These are phyloP conservation scores for Diophrys sp. DNA, from an alignment of 73 alveolate species.

Conservation along the genomic window DNA sequence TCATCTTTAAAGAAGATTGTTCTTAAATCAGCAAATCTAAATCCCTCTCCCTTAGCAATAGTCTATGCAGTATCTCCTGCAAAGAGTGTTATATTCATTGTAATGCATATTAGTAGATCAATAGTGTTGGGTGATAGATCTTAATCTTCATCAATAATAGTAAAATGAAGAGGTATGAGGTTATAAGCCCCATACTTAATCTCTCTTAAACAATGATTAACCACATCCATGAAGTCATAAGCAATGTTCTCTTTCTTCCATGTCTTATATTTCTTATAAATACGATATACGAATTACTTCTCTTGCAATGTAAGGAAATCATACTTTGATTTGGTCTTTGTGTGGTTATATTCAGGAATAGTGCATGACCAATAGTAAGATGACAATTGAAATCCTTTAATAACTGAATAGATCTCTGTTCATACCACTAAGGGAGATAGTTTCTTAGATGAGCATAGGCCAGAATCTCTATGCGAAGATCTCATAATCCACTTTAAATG, in stretches of 20 bases:
- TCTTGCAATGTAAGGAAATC: slow-evolving; percentile 17
- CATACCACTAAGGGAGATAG: slow-evolving; percentile 66
- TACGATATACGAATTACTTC: slow-evolving; percentile 32
- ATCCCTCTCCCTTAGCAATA: slow-evolving; percentile 91
- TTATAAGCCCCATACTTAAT: slow-evolving; percentile 35
- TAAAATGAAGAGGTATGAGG: slow-evolving; percentile 7
- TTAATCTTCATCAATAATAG: slow-evolving; percentile 84
- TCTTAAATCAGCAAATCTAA: slow-evolving; percentile 75
- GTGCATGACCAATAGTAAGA: slow-evolving; percentile 13
- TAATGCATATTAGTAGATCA: slow-evolving; percentile 47
- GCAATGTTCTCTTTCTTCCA: slow-evolving; percentile 70
- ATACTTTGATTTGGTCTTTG: slow-evolving; percentile 16
- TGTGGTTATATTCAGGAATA: slow-evolving; percentile 38
- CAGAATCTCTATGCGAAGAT: slow-evolving; percentile 57
- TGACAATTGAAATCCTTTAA: slow-evolving; percentile 70
- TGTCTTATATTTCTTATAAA: slow-evolving; percentile 64
- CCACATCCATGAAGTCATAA: slow-evolving; percentile 89
- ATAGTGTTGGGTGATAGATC: slow-evolving; percentile 78
- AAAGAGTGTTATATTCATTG: slow-evolving; percentile 71
- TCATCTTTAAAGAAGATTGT: slow-evolving; percentile 35
- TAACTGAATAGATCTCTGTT: slow-evolving; percentile 84
- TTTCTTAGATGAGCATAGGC: slow-evolving; percentile 35
- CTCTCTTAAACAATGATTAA: slow-evolving; percentile 60
- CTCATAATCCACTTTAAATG: slow-evolving; percentile 66
- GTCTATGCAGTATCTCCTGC: slow-evolving; percentile 92